phyloP scores from a whole-genome alignment of 306 rosid species.

The Prunus campanulata region DNA sequence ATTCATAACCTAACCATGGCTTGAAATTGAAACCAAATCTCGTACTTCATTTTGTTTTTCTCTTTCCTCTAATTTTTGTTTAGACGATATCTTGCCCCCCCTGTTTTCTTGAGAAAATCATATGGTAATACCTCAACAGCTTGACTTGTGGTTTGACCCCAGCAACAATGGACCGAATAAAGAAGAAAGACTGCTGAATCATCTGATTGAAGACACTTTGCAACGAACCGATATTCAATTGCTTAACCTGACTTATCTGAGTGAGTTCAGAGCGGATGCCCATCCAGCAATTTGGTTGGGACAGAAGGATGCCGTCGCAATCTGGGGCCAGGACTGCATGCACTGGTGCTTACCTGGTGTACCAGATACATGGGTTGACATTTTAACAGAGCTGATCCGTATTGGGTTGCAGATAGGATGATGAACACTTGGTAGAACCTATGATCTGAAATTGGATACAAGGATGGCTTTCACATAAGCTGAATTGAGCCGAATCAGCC shows the following conservation, averaged over 20 bases:
- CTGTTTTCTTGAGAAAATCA: conserved; percentile 20
- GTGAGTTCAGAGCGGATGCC: conserved; percentile 87
- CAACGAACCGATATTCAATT: conserved; percentile 50
- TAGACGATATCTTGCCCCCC: neutral
- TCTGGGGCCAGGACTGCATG: conserved; percentile 95
- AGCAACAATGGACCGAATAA: conserved; percentile 78
- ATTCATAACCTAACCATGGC: neutral
- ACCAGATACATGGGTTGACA: conserved; percentile 89
- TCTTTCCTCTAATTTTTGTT: neutral
- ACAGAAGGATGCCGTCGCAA: conserved; percentile 71
- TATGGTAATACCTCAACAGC: conserved; percentile 58
- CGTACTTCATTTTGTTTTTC: neutral
- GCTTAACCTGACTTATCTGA: conserved; percentile 67
- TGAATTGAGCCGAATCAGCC: neutral
- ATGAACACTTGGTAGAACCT: conserved; percentile 8
- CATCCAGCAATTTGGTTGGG: conserved; percentile 94
- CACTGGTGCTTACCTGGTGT: conserved; percentile 95
- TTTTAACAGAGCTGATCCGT: conserved; percentile 53
- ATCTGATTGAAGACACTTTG: conserved; percentile 51
- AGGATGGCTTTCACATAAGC: neutral
- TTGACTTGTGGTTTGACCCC: conserved; percentile 83
- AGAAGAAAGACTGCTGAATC: conserved; percentile 71
- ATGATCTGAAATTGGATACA: conserved; percentile 8
- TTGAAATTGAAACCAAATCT: neutral
- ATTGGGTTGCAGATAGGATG: conserved; percentile 27